Base-by-base conservation (phyloP, 1,139 yeast genomes). In the Hemisphaericaspora lyxosophila region DNA sequence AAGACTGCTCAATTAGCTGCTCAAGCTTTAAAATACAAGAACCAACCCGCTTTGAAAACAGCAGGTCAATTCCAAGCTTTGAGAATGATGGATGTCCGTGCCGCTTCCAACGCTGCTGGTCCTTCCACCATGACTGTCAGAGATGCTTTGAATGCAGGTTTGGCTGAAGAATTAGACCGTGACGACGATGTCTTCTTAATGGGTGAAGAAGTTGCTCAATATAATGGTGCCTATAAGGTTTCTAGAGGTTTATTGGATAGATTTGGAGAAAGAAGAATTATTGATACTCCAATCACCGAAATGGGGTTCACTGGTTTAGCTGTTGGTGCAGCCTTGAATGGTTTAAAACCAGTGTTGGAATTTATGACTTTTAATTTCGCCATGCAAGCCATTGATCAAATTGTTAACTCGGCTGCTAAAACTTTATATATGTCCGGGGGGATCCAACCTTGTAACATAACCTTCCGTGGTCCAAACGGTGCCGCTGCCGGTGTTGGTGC, bases 401-500 rank as follows among this genome's bases (percentile, higher is more conserved):
- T 92, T 65, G 79, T 92, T 70, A 92, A 92, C 78, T 90, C 97
- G 42, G 98, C 97, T 44, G 99, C 97, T 45, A 94, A 92, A 78
- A 92, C 98, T 35, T 87, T 82, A 69, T 92, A 92, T 74, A 92
- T 92, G 99, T 86, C 97, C 47, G 99, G 99, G 64, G 99, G 99
- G 75, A 85, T 82, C 49, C 97, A 90, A 70, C 90, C 90, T 46
- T 90, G 97, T 75, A 90, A 87, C 69, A 87, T 92, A 59, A 90
- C 96, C 38, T 94, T 94, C 78, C 85, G 98, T 71, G 98, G 98
- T 58, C 97, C 98, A 47, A 94, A 94, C 68, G 99, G 98, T 69
- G 96, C 98, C 36, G 97, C 98, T 54, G 97, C 97, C 35, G 97
- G 98, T 78, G 98, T 92, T 54, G 99, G 81, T 55, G 99, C 99